These are phyloP conservation scores for Dalbergia cultrata DNA, from an alignment of 306 rosid genomes.

Conservation along the genomic window DNA sequence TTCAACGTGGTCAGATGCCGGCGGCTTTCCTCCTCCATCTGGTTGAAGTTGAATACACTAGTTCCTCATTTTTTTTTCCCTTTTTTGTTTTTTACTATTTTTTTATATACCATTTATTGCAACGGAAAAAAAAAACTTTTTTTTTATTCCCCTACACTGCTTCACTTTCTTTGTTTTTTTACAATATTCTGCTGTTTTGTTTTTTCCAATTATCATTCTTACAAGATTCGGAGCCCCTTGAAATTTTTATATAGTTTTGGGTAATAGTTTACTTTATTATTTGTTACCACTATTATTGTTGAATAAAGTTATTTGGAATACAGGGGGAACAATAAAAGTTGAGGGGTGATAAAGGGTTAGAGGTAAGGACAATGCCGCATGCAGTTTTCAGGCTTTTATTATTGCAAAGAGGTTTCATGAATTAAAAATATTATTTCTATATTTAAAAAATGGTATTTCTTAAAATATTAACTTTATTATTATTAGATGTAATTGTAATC, in stretches of 20 bases:
- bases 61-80: background rate
- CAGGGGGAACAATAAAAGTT: background rate
- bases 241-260: constrained; percentile 25
- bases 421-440: no score
- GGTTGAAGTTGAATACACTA: constrained; percentile 48
- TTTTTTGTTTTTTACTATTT: background rate
- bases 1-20: constrained; percentile 70
- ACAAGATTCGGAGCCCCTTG: constrained; percentile 1
- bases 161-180: background rate
- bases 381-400: background rate
- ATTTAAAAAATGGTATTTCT: no score
- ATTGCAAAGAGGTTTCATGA: constrained; percentile 4
- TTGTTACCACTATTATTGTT: background rate
- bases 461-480: no score
- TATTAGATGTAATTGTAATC: no score
- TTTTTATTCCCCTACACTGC: background rate
- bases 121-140: constrained; percentile 10
- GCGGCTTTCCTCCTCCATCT: constrained; percentile 65
- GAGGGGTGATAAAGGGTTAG: background rate
- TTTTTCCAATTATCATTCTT: background rate
- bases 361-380: constrained; percentile 38
- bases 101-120: constrained; percentile 19
- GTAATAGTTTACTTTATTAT: background rate
- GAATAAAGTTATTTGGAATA: background rate
- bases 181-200: background rate